phyloP scores from a whole-genome alignment of 1,284 basidiomycete species.

The Megacollybia platyphylla region DNA sequence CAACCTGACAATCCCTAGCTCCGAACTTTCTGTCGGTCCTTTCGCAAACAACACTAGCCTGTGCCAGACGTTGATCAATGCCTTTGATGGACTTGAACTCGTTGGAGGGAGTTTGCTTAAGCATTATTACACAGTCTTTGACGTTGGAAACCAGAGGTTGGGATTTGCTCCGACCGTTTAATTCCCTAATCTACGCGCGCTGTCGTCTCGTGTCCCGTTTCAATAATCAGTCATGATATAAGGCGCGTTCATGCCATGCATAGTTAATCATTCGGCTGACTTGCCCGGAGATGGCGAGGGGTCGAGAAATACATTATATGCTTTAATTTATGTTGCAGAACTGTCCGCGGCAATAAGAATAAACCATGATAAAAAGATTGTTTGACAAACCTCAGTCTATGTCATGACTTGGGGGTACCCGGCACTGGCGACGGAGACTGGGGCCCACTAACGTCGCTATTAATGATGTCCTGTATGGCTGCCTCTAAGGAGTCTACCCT shows the following conservation, averaged over 20 bases:
- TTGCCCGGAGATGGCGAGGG: too few species aligned
- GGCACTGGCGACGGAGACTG: conserved; percentile 36
- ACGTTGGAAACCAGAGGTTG: conserved; percentile 30
- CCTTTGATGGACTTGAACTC: conserved; percentile 32
- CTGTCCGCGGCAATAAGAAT: too few species aligned
- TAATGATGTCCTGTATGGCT: conserved; percentile 77
- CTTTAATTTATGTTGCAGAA: too few species aligned
- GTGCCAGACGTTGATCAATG: conserved; percentile 46
- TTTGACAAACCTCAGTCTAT: background rate
- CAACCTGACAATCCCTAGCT: conserved; percentile 42
- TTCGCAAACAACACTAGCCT: conserved; percentile 30
- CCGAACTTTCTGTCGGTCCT: conserved; percentile 41
- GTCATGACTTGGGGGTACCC: conserved; percentile 12
- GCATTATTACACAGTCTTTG: conserved; percentile 47
- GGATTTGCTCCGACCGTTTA: conserved; percentile 25
- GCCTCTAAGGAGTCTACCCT: conserved; percentile 73
- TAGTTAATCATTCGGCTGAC: too few species aligned
- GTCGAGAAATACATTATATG: too few species aligned
- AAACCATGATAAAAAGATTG: too few species aligned
- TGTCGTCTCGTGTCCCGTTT: too few species aligned
- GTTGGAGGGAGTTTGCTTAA: conserved; percentile 41
- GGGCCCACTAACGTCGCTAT: conserved; percentile 43
- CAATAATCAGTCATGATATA: too few species aligned
- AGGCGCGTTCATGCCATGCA: too few species aligned
- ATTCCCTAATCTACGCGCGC: too few species aligned